Evolutionary conservation across 164 flowering plant genomes (phyloP).

Genomic region (Magnolia sinica): DNA sequence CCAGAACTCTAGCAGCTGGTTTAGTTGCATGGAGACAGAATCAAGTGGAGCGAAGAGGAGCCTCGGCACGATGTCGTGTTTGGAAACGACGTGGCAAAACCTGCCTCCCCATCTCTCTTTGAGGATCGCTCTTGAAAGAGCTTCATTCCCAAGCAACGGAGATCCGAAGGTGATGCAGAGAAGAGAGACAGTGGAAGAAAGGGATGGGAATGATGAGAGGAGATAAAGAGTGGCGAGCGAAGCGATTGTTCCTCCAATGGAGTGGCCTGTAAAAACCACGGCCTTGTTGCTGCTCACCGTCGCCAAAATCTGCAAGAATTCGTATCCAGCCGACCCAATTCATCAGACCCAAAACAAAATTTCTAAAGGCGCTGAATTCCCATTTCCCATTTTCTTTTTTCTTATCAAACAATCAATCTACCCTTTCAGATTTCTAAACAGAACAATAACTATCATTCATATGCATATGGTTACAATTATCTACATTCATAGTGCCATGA

Average conservation of each 20-base stretch:
- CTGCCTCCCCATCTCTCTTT: constrained; percentile 57
- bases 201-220: constrained; percentile 37
- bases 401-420: too few species aligned
- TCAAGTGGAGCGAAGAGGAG: constrained; percentile 43
- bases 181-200: constrained; percentile 23
- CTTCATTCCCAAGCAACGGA: constrained; percentile 59
- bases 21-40: constrained; percentile 22
- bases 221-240: constrained; percentile 67
- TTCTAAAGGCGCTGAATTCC: neutral
- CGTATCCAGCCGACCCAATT: neutral
- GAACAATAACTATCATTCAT: too few species aligned
- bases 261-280: constrained; percentile 69
- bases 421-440: too few species aligned
- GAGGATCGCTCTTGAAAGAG: constrained; percentile 49
- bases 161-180: constrained; percentile 82
- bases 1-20: constrained; percentile 17
- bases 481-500: too few species aligned
- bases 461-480: too few species aligned
- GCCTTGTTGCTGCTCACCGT: constrained; percentile 40
- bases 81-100: constrained; percentile 57
- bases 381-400: neutral
- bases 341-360: neutral
- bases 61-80: constrained; percentile 63
- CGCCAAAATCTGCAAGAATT: constrained; percentile 35
- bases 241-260: constrained; percentile 65